Percentiles rank a stretch among this genome's conserved stretches.
These are phyloP conservation scores for Apiotrichum sp. DNA, from an alignment of 1,284 basidiomycete species.

Conservation along the genomic window DNA sequence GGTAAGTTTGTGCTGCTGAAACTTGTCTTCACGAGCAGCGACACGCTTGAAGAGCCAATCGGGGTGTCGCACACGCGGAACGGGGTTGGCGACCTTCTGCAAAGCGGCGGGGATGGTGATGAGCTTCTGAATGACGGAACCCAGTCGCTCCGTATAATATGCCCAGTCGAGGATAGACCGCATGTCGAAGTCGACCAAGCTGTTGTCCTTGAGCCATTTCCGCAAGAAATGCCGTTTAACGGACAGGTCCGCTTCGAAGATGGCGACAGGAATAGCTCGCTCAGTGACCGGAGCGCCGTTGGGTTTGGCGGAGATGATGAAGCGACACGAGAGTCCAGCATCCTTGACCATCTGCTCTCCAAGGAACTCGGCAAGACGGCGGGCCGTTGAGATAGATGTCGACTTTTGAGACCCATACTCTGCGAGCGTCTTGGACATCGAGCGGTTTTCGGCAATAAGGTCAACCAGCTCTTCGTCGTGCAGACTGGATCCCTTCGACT, in stretches of 20 bases:
- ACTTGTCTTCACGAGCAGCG: conserved; percentile 84
- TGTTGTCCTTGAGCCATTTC: conserved; percentile 94
- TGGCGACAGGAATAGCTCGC: conserved; percentile 94
- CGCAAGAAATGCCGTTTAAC: conserved; percentile 87
- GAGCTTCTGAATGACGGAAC: conserved; percentile 96
- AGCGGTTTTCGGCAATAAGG: conserved; percentile 96
- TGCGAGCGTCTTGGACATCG: conserved; percentile 94
- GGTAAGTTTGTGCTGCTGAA: conserved; percentile 95
- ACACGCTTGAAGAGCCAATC: conserved; percentile 95
- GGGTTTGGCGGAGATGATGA: conserved; percentile 95
- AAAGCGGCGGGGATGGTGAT: conserved; percentile 99
- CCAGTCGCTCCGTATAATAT: conserved; percentile 96
- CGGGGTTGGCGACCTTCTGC: conserved; percentile 95
- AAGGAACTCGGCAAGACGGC: conserved; percentile 90
- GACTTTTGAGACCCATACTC: conserved; percentile 97
- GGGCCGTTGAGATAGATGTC: conserved; percentile 95
- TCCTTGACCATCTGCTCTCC: conserved; percentile 99
- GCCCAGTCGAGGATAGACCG: conserved; percentile 95
- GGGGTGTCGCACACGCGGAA: conserved; percentile 90
- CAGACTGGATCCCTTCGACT: conserved; percentile 74
- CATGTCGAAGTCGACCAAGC: conserved; percentile 81
- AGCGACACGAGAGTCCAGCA: conserved; percentile 97
- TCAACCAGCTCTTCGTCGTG: conserved; percentile 91
- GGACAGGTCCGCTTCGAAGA: conserved; percentile 90
- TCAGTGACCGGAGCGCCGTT: conserved; percentile 93